phyloP scores from a whole-genome alignment of 352 stramenopile genomes.

The Pythium utonaiense region DNA sequence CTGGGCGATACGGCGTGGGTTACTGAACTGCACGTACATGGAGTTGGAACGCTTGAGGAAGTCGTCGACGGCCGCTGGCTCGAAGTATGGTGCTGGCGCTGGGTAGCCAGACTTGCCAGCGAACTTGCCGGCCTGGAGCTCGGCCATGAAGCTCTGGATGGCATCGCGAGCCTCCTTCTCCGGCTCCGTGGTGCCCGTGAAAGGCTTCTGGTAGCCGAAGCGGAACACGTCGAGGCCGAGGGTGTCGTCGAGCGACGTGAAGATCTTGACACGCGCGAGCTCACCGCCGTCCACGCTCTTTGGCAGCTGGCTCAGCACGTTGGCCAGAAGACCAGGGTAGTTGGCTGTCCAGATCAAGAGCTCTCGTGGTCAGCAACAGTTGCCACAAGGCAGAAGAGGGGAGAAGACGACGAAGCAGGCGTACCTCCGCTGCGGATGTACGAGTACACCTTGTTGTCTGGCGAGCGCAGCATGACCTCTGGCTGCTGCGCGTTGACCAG shows the following conservation, averaged over 20 bases:
- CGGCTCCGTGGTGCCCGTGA: conserved; percentile 50
- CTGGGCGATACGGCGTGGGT: conserved; percentile 64
- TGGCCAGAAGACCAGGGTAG: conserved; percentile 66
- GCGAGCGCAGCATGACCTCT: conserved; percentile 78
- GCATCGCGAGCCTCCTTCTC: conserved; percentile 51
- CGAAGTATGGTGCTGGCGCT: conserved; percentile 47
- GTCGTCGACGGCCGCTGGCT: conserved; percentile 54
- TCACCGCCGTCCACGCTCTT: conserved; percentile 56
- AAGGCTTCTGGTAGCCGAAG: conserved; percentile 74
- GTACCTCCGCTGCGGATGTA: conserved; percentile 70
- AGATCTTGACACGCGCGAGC: conserved; percentile 88
- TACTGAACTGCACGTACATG: conserved; percentile 83
- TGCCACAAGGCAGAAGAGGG: no score
- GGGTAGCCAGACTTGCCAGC: conserved; percentile 47
- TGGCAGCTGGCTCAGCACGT: conserved; percentile 69
- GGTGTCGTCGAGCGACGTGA: conserved; percentile 82
- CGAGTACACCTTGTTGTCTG: conserved; percentile 72
- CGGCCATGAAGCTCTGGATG: conserved; percentile 66
- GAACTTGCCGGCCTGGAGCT: conserved; percentile 79
- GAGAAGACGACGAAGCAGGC: conserved; percentile 4
- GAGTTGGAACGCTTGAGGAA: conserved; percentile 72
- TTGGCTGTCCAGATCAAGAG: conserved; percentile 28
- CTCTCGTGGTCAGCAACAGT: no score
- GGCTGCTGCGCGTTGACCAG: conserved; percentile 72
- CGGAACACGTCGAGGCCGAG: conserved; percentile 86